A percentile compares a stretch with the other conserved stretches of the same genome.
phyloP scores from a whole-genome alignment of 352 stramenopile genomes.

The Globisporangium uncinulatum region DNA sequence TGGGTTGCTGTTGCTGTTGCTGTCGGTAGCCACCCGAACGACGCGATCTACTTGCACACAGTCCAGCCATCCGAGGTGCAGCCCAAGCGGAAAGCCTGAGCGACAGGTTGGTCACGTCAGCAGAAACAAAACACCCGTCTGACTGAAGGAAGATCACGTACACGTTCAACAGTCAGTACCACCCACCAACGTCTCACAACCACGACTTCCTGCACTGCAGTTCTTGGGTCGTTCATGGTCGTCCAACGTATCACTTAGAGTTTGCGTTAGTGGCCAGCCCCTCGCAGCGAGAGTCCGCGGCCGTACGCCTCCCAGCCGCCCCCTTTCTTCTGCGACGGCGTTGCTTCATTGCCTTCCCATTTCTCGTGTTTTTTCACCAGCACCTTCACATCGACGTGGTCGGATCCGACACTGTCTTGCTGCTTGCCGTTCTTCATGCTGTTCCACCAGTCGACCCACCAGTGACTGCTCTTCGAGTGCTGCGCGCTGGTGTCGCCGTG shows the following conservation, averaged over 20 bases:
- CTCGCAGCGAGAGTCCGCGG: slow-evolving; percentile 10
- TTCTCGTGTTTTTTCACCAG: slow-evolving; percentile 1
- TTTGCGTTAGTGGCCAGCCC: not conserved
- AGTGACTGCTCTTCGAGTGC: slow-evolving; percentile 18
- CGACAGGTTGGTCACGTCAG: not conserved
- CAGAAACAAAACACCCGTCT: not conserved
- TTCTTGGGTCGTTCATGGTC: not conserved
- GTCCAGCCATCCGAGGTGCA: slow-evolving; percentile 87
- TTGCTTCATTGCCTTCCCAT: not conserved
- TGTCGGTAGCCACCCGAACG: slow-evolving; percentile 78
- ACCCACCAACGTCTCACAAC: not conserved
- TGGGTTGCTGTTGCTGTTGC: not conserved
- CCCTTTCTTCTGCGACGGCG: not conserved
- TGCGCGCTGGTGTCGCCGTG: slow-evolving; percentile 17
- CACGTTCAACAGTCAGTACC: not conserved
- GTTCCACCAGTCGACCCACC: slow-evolving; percentile 9
- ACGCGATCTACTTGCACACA: slow-evolving; percentile 91
- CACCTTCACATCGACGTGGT: not conserved
- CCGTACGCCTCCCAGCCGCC: slow-evolving; percentile 7
- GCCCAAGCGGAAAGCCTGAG: slow-evolving; percentile 54
- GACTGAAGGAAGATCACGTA: not conserved
- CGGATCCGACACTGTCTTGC: not conserved
- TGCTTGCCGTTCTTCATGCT: slow-evolving; percentile 4
- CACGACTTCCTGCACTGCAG: not conserved
- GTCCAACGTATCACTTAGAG: not conserved